A percentile compares a stretch with the other conserved stretches of the same genome.
These are phyloP conservation scores for Meredithiella fracta DNA, from an alignment of 2,329 filamentous ascomycete genomes.

Conservation along the genomic window DNA sequence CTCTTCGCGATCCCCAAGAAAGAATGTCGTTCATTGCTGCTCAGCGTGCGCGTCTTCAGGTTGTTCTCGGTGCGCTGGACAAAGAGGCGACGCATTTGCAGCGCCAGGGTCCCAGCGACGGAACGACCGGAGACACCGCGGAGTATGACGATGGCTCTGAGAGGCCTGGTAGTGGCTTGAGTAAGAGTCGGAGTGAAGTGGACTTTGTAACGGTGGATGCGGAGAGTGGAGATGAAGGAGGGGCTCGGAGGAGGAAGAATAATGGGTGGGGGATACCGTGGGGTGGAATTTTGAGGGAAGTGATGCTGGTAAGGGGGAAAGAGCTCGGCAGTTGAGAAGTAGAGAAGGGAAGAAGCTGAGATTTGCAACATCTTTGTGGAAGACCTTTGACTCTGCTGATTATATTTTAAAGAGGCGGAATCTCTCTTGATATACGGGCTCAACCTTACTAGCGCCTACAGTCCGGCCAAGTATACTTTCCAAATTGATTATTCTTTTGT, in stretches of 20 bases:
- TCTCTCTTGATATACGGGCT: neutral
- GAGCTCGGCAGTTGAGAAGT: constrained; percentile 27
- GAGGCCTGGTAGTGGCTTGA: constrained; percentile 39
- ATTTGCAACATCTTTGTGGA: neutral
- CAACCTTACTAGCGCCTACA: neutral
- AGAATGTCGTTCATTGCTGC: constrained; percentile 62
- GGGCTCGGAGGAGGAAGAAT: constrained; percentile 21
- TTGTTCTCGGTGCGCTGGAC: constrained; percentile 62
- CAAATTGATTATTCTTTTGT: neutral
- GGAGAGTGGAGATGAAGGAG: constrained; percentile 47
- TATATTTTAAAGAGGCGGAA: neutral
- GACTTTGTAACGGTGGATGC: constrained; percentile 84
- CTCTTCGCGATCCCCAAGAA: constrained; percentile 44
- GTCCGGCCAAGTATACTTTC: neutral
- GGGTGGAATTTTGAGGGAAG: constrained; percentile 23
- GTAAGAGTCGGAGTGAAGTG: constrained; percentile 68
- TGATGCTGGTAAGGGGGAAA: constrained; percentile 17
- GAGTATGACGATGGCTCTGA: constrained; percentile 18
- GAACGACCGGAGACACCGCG: constrained; percentile 5
- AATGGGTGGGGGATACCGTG: constrained; percentile 33
- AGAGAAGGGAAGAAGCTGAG: neutral
- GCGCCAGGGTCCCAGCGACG: constrained; percentile 18
- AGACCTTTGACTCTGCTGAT: neutral
- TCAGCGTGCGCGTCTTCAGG: constrained; percentile 61
- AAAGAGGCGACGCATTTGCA: constrained; percentile 53